Percentiles rank a stretch among this genome's conserved stretches.
phyloP scores from a whole-genome alignment of 768 basidiomycete genomes.

The Gyrodon lividus region DNA sequence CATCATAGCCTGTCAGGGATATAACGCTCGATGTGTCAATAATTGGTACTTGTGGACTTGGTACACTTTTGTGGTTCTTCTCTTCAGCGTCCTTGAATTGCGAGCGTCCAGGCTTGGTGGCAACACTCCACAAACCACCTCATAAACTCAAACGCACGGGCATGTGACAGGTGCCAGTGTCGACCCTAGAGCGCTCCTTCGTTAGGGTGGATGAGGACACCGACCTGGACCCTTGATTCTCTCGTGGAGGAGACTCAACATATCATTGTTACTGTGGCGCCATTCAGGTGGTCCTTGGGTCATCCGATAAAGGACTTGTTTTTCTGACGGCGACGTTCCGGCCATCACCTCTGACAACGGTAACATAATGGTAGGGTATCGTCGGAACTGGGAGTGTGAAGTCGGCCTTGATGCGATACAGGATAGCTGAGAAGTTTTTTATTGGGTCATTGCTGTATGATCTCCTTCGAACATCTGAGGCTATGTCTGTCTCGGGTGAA shows the following conservation, averaged over 20 bases:
- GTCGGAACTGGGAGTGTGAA: no score
- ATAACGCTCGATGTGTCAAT: not conserved
- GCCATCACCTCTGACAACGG: no score
- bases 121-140: no score
- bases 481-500: constrained; percentile 22
- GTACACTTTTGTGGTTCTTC: not conserved
- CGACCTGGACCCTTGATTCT: not conserved
- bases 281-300: no score
- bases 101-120: no score
- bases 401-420: not conserved
- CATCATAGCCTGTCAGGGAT: not conserved
- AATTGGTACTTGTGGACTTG: not conserved
- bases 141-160: no score
- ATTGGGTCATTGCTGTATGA: not conserved
- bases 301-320: no score
- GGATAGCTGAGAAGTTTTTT: not conserved
- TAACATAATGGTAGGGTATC: no score
- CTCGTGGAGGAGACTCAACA: not conserved
- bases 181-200: not conserved
- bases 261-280: not conserved
- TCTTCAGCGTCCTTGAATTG: not conserved
- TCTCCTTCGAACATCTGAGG: not conserved
- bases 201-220: not conserved
- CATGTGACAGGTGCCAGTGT: no score
- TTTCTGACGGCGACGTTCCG: no score